phyloP scores from a whole-genome alignment of 345 rosid species.

The Eucalyptus sp. region DNA sequence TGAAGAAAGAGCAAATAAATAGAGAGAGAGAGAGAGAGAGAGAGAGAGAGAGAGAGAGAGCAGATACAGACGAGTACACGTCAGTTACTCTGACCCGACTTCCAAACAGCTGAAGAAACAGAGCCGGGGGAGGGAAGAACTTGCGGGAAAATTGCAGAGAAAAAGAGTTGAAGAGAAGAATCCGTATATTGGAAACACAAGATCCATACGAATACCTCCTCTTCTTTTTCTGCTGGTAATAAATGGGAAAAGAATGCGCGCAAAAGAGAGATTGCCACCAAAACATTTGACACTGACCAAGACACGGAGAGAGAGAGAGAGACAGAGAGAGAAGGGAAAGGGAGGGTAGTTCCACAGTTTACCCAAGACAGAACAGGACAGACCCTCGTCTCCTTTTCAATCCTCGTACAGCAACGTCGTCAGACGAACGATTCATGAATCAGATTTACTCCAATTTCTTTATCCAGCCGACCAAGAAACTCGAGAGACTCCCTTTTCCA shows the following conservation, averaged over 20 bases:
- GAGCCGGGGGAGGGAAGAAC: background rate
- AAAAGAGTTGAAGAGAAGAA: background rate
- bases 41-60: background rate
- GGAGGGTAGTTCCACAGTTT: background rate
- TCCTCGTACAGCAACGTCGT: background rate
- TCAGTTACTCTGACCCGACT: background rate
- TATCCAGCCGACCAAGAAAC: background rate
- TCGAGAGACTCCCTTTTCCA: background rate
- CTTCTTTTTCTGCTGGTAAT: background rate
- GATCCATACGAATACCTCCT: background rate
- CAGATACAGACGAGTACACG: background rate
- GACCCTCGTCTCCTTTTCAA: background rate
- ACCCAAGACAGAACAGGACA: background rate
- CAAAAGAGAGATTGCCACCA: background rate
- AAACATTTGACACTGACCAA: background rate
- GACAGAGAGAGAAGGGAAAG: background rate
- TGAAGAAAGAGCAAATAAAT: background rate
- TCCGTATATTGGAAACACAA: background rate
- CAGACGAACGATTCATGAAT: too few relatives aligned
- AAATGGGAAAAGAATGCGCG: background rate
- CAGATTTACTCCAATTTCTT: background rate
- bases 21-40: too few relatives aligned
- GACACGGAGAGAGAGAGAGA: background rate
- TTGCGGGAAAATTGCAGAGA: background rate
- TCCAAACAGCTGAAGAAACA: background rate